A percentile compares a stretch with the other conserved stretches of the same genome.
Evolutionary conservation across 2,329 filamentous ascomycete species (phyloP).

Genomic region (Colletotrichum tamarilloi): DNA sequence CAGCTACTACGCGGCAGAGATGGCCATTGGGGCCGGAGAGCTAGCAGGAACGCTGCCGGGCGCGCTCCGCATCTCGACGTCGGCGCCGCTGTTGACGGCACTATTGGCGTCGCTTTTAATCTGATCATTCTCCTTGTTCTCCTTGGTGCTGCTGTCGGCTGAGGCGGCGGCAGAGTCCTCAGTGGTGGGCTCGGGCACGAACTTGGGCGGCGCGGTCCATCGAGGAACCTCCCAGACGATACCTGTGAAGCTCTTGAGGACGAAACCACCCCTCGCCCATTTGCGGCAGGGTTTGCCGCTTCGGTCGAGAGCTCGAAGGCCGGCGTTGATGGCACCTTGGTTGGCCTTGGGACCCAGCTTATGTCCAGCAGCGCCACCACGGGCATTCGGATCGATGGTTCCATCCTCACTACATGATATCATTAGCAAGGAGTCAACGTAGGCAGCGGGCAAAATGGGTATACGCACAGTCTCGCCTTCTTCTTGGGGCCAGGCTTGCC

Average conservation of each 20-base stretch:
- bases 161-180: constrained; percentile 60
- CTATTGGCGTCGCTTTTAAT: constrained; percentile 60
- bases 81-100: constrained; percentile 49
- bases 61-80: constrained; percentile 64
- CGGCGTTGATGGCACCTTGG: constrained; percentile 96
- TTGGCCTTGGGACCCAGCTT: constrained; percentile 97
- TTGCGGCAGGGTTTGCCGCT: constrained; percentile 91
- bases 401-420: constrained; percentile 67
- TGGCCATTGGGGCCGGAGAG: constrained; percentile 62
- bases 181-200: constrained; percentile 56
- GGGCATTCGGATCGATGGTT: constrained; percentile 66
- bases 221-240: constrained; percentile 83
- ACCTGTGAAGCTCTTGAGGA: constrained; percentile 92
- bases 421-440: constrained; percentile 17
- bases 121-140: constrained; percentile 71
- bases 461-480: constrained; percentile 89
- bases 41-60: constrained; percentile 61
- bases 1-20: constrained; percentile 55
- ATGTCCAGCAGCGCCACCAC: constrained; percentile 65
- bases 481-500: constrained; percentile 97
- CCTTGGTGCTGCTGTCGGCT: constrained; percentile 68
- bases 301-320: constrained; percentile 91
- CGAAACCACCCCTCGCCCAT: constrained; percentile 87
- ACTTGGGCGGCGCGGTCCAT: constrained; percentile 81
- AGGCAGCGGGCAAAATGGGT: not conserved